Evolutionary conservation across 1,284 basidiomycete species (phyloP).

Genomic region (Taiwanofungus camphoratus): DNA sequence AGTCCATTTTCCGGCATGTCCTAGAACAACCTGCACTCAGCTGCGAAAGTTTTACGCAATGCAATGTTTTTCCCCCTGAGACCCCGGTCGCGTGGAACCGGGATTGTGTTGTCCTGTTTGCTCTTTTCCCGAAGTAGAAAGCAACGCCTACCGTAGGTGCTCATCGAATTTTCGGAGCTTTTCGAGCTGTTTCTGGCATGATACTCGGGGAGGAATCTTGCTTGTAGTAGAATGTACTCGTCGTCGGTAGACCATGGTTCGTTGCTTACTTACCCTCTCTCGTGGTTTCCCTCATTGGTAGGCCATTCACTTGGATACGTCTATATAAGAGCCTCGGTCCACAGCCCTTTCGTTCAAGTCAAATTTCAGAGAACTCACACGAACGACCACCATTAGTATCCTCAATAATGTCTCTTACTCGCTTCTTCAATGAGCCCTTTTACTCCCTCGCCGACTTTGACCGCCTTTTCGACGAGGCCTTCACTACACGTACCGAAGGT

Average conservation of each 20-base stretch:
- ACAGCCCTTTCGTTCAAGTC: no score
- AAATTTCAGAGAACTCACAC: no score
- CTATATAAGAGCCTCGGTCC: no score
- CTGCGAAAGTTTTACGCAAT: background rate
- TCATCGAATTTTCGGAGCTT: background rate
- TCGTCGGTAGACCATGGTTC: no score
- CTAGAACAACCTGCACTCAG: background rate
- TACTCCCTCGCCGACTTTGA: conserved; percentile 35
- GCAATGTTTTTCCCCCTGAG: background rate
- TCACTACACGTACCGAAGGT: conserved; percentile 21
- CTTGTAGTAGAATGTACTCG: no score
- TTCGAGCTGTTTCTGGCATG: no score
- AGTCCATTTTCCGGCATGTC: background rate
- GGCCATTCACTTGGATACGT: no score
- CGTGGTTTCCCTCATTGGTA: no score
- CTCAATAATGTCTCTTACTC: background rate
- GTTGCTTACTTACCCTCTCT: no score
- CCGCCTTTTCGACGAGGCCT: conserved; percentile 39
- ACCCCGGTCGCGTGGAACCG: background rate
- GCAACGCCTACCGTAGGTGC: background rate
- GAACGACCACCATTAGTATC: no score
- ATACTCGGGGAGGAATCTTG: no score
- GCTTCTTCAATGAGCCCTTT: conserved; percentile 30
- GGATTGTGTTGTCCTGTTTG: background rate
- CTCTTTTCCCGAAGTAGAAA: background rate